Base-by-base conservation (phyloP, 2,329 filamentous ascomycete genomes). In the Venturia effusa region DNA sequence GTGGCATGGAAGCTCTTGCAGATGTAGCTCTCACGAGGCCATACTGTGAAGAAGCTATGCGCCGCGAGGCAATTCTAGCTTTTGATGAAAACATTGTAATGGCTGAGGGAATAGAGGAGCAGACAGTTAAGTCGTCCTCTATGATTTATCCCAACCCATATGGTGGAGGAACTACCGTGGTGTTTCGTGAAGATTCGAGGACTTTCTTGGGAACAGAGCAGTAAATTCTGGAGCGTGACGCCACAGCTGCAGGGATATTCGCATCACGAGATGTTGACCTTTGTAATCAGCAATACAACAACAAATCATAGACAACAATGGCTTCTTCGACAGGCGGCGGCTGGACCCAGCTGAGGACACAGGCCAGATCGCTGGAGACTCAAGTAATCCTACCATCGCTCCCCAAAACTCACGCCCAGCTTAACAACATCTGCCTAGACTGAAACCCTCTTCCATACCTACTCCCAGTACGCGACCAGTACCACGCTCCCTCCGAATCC, bases 341-440 rank as follows among this genome's bases (percentile, higher is more conserved):
- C 78, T 99, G 94, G 94, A 88, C 91, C 72, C 92, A 97, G 79
- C 83, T 97, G 69, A 89, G 94, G 71, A 92, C 97, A 75, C 93
- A 97, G 78, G 90, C 92, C 66, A 84, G 94, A 71, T 85, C 87
- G 55, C 81, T 97, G 67, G 94, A 99, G 76, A 90, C 88, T 66
- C 93, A 97, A 83, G 93, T 96, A 80, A 66, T 76, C 71, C 54
- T 59, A 69, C 11, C 32, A 22, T 1, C 7, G 11, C 15, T 17
- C 39, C n/a, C 63, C 57, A 66, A 19, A 39, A n/a, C 13, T 1
- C 11, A 34, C 60, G 27, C 30, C 61, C n/a, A 30, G 19, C 32
- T 22, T 37, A n/a, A 69, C 15, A 64, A 64, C 66, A 74, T 34
- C 34, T 17, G 24, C 70, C 45, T 51, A 97, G 91, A 96, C 92